phyloP scores from a whole-genome alignment of 768 basidiomycete genomes.

The Xerocomellus amylosporus region DNA sequence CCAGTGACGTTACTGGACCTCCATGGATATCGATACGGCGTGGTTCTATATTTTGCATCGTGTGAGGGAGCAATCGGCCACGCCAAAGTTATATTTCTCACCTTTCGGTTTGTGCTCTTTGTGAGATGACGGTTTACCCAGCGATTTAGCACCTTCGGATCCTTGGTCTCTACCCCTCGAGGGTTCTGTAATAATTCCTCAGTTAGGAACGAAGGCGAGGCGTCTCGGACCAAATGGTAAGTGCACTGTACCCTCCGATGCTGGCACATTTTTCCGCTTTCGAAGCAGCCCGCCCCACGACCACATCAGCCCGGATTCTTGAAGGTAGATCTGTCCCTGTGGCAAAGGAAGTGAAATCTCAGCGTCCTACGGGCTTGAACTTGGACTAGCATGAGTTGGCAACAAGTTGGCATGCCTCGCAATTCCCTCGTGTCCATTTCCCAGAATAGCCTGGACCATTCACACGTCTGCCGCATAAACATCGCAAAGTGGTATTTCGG shows the following conservation, averaged over 20 bases:
- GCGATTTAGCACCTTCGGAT: not conserved
- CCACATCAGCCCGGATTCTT: not conserved
- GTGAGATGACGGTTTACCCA: not conserved
- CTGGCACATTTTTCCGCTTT: not conserved
- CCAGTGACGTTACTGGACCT: not conserved
- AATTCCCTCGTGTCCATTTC: not conserved
- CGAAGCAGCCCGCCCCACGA: not conserved
- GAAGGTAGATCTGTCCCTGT: not conserved
- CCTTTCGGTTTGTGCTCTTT: not conserved
- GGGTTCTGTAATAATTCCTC: not conserved
- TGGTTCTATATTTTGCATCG: not conserved
- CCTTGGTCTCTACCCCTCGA: not conserved
- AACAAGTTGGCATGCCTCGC: too few relatives aligned
- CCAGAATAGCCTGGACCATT: not conserved
- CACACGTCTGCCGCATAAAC: too few relatives aligned
- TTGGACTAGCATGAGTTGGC: not conserved
- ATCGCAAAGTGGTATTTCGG: too few relatives aligned
- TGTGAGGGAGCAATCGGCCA: not conserved
- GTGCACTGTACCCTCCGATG: not conserved
- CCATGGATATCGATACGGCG: not conserved
- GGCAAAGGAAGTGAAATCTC: not conserved
- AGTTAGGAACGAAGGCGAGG: not conserved
- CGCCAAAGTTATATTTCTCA: not conserved
- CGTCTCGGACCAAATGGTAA: not conserved
- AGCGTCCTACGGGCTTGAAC: too few relatives aligned